These are phyloP conservation scores for Cylindrotheca closterium DNA, from an alignment of 108 stramenopile genomes.

Conservation along the genomic window DNA sequence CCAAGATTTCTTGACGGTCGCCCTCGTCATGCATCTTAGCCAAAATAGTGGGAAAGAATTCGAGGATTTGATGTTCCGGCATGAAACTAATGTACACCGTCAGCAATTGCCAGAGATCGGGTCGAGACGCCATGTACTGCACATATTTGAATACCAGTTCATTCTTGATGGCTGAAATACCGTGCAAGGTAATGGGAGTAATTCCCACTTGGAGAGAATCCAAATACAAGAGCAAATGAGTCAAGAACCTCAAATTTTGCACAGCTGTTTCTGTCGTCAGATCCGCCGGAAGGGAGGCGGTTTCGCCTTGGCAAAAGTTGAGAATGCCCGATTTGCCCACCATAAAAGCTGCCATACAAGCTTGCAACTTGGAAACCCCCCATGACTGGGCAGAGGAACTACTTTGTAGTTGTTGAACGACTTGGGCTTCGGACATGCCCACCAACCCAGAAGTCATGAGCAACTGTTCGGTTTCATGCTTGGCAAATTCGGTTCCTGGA, in stretches of 20 bases:
- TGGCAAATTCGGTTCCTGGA: constrained; percentile 28
- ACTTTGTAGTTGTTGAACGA: constrained; percentile 27
- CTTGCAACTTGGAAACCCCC: constrained; percentile 19
- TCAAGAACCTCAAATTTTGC: constrained; percentile 40
- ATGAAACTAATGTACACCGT: constrained; percentile 70
- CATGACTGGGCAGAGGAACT: constrained; percentile 20
- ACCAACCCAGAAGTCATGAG: constrained; percentile 27
- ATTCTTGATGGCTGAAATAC: constrained; percentile 29
- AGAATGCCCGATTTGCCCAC: constrained; percentile 52
- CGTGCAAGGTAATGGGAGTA: constrained; percentile 23
- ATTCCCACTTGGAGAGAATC: constrained; percentile 40
- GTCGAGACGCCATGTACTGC: constrained; percentile 34
- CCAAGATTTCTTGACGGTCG: constrained; percentile 54
- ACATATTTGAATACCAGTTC: constrained; percentile 38
- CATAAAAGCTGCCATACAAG: constrained; percentile 57
- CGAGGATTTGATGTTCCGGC: constrained; percentile 43
- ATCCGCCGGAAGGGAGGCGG: constrained; percentile 15
- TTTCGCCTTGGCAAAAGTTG: constrained; percentile 15
- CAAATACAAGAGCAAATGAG: constrained; percentile 48
- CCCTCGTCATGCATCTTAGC: constrained; percentile 39
- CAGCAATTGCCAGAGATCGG: constrained; percentile 59
- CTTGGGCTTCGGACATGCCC: constrained; percentile 17
- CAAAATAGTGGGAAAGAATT: constrained; percentile 53
- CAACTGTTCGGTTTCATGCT: constrained; percentile 43
- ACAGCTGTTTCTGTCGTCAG: constrained; percentile 2